Conservation (phyloP, 225 moss, liverwort and hornwort genomes). For the Ulota crispa region DNA sequence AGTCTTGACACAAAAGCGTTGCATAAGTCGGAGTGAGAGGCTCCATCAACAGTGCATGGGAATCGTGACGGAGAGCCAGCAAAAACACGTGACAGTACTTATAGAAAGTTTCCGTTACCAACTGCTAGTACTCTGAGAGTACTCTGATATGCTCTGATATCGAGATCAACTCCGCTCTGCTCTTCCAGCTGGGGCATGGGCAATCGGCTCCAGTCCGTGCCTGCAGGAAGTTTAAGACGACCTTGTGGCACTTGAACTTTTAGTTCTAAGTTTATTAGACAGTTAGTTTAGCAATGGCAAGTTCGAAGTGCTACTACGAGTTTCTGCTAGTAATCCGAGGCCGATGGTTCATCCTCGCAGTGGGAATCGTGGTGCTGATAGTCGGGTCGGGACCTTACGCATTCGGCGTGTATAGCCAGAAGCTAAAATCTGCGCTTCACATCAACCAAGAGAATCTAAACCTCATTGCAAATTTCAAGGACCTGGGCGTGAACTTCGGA, state of each 20-base stretch:
- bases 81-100: background rate
- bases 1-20: background rate
- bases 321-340: conserved; percentile 22
- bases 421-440: conserved; percentile 56
- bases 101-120: background rate
- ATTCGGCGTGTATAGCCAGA: conserved; percentile 75
- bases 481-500: conserved; percentile 76
- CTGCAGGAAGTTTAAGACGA: too few relatives aligned
- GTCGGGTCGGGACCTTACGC: conserved; percentile 79
- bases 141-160: background rate
- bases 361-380: conserved; percentile 57
- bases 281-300: background rate
- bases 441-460: conserved; percentile 68
- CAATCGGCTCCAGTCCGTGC: too few relatives aligned
- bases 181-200: too few relatives aligned
- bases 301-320: background rate
- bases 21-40: background rate
- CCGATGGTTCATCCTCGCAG: conserved; percentile 70
- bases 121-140: background rate
- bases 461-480: conserved; percentile 69
- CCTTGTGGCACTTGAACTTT: background rate
- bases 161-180: background rate
- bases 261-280: background rate
- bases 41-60: background rate
- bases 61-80: too few relatives aligned